Evolutionary conservation across 2,329 filamentous ascomycete species (phyloP).

Genomic region (Aspergillus japonicus): DNA sequence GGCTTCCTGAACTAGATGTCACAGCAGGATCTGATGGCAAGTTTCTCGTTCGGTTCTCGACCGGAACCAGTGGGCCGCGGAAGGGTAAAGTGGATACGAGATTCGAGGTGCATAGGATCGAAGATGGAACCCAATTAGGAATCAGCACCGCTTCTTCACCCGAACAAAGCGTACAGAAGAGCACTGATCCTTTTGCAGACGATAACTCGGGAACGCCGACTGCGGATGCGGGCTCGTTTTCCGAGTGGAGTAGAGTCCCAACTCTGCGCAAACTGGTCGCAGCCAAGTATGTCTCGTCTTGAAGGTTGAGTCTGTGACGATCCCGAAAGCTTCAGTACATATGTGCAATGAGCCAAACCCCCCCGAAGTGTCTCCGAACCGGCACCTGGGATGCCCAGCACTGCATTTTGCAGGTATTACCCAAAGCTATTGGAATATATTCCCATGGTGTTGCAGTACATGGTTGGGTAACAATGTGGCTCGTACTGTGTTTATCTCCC

Average conservation of each 20-base stretch:
- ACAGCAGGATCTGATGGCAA: conserved; percentile 62
- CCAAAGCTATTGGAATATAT: background rate
- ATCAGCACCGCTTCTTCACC: conserved; percentile 46
- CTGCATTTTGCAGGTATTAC: background rate
- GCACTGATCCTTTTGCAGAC: conserved; percentile 51
- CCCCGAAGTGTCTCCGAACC: background rate
- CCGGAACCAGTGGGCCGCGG: conserved; percentile 67
- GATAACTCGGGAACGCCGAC: conserved; percentile 32
- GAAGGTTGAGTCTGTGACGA: background rate
- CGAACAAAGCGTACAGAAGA: conserved; percentile 28
- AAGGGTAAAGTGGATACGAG: conserved; percentile 77
- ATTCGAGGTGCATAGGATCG: conserved; percentile 67
- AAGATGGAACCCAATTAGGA: conserved; percentile 64
- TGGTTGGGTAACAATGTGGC: background rate
- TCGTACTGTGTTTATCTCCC: background rate
- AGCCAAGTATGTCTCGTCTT: conserved; percentile 69
- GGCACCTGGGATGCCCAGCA: background rate
- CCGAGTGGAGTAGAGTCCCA: conserved; percentile 66
- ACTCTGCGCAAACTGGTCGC: conserved; percentile 66
- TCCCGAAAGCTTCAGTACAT: background rate
- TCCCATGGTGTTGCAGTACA: background rate
- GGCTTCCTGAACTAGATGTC: conserved; percentile 51
- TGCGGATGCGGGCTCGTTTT: conserved; percentile 27
- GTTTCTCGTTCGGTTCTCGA: conserved; percentile 78
- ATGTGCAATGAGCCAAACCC: background rate